A percentile compares a stretch with the other conserved stretches of the same genome.
Evolutionary conservation across 371 early-diverging fungal species (phyloP).

Genomic region (Mortierella polycephala): DNA sequence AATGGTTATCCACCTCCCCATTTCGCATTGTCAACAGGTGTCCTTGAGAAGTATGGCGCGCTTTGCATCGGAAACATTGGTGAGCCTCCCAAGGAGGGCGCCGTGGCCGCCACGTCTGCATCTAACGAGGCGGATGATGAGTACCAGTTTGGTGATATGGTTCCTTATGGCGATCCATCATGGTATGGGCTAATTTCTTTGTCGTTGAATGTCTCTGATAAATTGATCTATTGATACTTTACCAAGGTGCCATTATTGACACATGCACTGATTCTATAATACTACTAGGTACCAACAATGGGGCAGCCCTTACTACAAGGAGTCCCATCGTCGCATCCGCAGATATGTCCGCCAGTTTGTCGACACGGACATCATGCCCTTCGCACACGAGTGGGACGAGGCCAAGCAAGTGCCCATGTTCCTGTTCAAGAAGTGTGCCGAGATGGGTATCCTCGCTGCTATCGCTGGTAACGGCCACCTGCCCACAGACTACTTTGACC

Average conservation of each 20-base stretch:
- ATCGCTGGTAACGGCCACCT: constrained; percentile 62
- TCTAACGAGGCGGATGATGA: constrained; percentile 39
- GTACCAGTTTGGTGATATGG: constrained; percentile 76
- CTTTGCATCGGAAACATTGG: constrained; percentile 71
- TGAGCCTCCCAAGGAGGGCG: constrained; percentile 46
- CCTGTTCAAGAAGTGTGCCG: constrained; percentile 76
- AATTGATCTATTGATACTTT: not conserved
- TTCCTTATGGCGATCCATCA: constrained; percentile 87
- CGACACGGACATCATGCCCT: constrained; percentile 85
- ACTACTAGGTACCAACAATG: constrained; percentile 71
- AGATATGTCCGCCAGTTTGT: constrained; percentile 78
- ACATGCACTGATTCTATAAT: not conserved
- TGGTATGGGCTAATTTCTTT: constrained; percentile 59
- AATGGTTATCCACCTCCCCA: not conserved
- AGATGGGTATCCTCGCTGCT: constrained; percentile 78
- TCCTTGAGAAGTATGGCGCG: constrained; percentile 69
- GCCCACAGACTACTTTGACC: constrained; percentile 47
- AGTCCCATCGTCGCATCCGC: constrained; percentile 78
- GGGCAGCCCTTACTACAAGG: constrained; percentile 81
- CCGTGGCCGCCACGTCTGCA: constrained; percentile 28
- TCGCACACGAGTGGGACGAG: constrained; percentile 88
- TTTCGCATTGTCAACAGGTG: constrained; percentile 23
- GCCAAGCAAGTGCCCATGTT: constrained; percentile 77
- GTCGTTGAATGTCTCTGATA: not conserved
- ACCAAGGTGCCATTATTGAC: not conserved